Base-by-base conservation (phyloP, 2,329 filamentous ascomycete species). In the Botrytis aclada region DNA sequence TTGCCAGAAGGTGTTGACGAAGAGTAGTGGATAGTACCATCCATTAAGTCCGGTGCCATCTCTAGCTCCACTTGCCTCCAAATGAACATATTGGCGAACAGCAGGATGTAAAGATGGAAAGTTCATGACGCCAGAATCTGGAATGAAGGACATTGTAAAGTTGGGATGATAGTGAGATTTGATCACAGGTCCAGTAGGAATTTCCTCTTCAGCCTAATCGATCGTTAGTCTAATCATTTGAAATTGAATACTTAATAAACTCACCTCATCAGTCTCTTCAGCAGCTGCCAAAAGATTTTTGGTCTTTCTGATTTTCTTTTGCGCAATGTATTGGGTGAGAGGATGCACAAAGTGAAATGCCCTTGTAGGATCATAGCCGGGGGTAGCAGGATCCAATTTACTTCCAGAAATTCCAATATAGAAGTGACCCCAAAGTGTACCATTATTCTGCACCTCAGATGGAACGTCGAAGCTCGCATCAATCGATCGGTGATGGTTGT, bases 1-100 rank as follows among this genome's bases (percentile, higher is more conserved):
- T 83, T 98, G 95, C 96, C 96, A 99, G 83, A 99, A 99, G 6
- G 92, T 97, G 84, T 99, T 99, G 80, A 96, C 86, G 81, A 94
- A 99, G 56, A 98, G 84, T 62, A 98, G 89, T 7, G 96, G 96
- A 80, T 92, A 91, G 78, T 98, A 99, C 95, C 95, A 99, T 74
- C 92, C 91, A 83, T 98, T 94, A 83, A 95, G 88, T 54, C 96
- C 96, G 22, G 89, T 90, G 2, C 87, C 89, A 81, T 99, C 96
- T 74, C 96, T 90, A 62, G 94, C 93, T 64, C 92, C 93, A 3
- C 90, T 94, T 2, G 88, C 82, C 81, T 98, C 96, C 45, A 97
- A 87, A 63, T 90, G 90, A 54, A 98, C 84, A 80, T 92, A 96
- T 79, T 94, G 91, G 70, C 91, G 89, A 72, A 93, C 84, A 0